Conservation (phyloP, 345 rosid species). For the Lumnitzera littorea region DNA sequence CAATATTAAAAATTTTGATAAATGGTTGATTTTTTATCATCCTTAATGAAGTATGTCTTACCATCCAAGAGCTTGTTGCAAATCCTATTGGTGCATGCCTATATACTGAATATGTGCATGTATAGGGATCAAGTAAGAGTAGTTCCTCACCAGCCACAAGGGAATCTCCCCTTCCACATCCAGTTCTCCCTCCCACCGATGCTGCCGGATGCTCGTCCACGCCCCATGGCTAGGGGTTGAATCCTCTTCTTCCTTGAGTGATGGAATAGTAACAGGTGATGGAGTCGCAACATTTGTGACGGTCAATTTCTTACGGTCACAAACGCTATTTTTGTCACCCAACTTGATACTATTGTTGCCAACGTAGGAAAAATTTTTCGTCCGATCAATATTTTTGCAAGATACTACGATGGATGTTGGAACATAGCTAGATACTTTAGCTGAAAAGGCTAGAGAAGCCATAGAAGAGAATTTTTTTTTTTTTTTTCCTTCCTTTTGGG, state of each 20-base stretch:
- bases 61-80: too few species aligned
- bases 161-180: constrained; percentile 74
- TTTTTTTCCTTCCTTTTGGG: too few species aligned
- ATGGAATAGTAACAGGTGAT: constrained; percentile 12
- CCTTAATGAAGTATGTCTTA: too few species aligned
- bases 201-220: constrained; percentile 76
- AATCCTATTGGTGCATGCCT: not conserved
- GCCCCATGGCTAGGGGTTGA: constrained; percentile 44
- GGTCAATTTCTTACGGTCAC: constrained; percentile 9
- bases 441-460: constrained; percentile 36
- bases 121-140: not conserved
- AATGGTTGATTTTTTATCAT: too few species aligned
- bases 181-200: constrained; percentile 83
- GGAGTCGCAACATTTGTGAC: constrained; percentile 28
- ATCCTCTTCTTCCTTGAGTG: constrained; percentile 21
- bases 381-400: constrained; percentile 8
- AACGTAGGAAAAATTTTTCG: constrained; percentile 3
- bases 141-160: constrained; percentile 71
- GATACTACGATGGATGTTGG: constrained; percentile 12
- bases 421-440: constrained; percentile 10
- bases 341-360: constrained; percentile 3
- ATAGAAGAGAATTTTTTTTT: constrained; percentile 13
- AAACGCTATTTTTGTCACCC: constrained; percentile 15
- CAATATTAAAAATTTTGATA: too few species aligned
- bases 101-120: too few species aligned